Evolutionary conservation across 768 basidiomycete genomes (phyloP), one percentile per base, ranked within the genome.

Genomic region (Boletus huronensis): DNA sequence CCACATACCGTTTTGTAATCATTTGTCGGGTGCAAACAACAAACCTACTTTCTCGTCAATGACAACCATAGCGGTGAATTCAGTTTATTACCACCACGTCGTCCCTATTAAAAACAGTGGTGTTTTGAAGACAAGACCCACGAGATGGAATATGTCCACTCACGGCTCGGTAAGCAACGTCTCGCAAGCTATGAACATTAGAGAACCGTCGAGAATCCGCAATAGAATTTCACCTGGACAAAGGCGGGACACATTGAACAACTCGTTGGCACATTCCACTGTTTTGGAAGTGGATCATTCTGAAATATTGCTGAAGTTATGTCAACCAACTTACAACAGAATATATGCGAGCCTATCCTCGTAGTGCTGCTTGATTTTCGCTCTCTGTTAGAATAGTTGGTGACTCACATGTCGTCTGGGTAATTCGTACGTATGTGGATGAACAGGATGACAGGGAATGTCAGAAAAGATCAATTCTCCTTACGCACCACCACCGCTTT

Each of bases 201-300:
- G 46, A 50, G 26, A 53, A 28, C 25, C 31, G 7, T 57, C 23
- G 29, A 48, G 21, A 48, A 10, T 32, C 14, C 26, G 23, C 13
- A 23, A 44, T 38, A 13, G n/a, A 50, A 31, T 25, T 31, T 48
- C 65, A 83, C 89, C 90, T 62, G 91, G 90, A 66, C 91, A 93
- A 32, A 91, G 76, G 40, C 88, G 82, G 10, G 89, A 80, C 7
- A 82, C 75, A 58, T 82, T 88, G 71, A 93, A 93, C 28, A 90
- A 68, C 64, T 91, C 87, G 64, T 90, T 91, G 25, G 91, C 91
- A 66, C 91, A 93, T 26, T 88, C 85, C 52, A 91, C 90, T 90
- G 45, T 57, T 39, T 45, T 46, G 45, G 7, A 44, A 39, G 41
- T 31, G 32, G 19, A 43, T 53, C 23, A 47, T 40, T 39, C 26